Conservation (phyloP, 169 alveolate species). For the Plasmodium gallinaceum region DNA sequence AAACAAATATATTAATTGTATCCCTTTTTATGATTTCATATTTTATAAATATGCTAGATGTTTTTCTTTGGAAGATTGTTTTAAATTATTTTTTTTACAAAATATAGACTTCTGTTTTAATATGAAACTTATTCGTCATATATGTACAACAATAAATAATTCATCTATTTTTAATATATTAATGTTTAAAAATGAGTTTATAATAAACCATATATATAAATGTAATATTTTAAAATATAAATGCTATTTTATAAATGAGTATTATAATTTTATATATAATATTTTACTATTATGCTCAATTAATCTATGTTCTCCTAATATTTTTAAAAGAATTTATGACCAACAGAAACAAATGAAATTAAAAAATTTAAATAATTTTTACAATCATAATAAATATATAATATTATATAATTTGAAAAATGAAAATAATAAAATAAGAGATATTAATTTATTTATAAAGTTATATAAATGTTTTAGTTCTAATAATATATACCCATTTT, state of each 20-base stretch:
- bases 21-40: slow-evolving; percentile 24
- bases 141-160: slow-evolving; percentile 31
- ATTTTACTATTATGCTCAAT: slow-evolving; percentile 37
- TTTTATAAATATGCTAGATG: slow-evolving; percentile 21
- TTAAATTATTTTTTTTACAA: slow-evolving; percentile 56
- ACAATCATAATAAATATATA: slow-evolving; percentile 12
- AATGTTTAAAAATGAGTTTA: slow-evolving; percentile 30
- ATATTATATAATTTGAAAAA: slow-evolving; percentile 1
- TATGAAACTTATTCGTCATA: slow-evolving; percentile 23
- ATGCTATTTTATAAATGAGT: slow-evolving; percentile 30
- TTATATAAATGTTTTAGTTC: slow-evolving; percentile 50
- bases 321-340: slow-evolving; percentile 14
- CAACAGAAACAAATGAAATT: slow-evolving; percentile 28
- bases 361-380: slow-evolving; percentile 36
- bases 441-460: slow-evolving; percentile 25
- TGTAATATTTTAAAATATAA: slow-evolving; percentile 70
- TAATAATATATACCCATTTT: slow-evolving; percentile 51
- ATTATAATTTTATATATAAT: slow-evolving; percentile 50
- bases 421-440: background rate
- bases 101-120: slow-evolving; percentile 43
- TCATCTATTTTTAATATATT: slow-evolving; percentile 34
- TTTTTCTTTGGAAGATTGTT: slow-evolving; percentile 47
- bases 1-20: slow-evolving; percentile 52
- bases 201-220: slow-evolving; percentile 46
- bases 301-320: slow-evolving; percentile 27